Evolutionary conservation across 306 rosid genomes (phyloP).

Genomic region (Crotalaria pallida): DNA sequence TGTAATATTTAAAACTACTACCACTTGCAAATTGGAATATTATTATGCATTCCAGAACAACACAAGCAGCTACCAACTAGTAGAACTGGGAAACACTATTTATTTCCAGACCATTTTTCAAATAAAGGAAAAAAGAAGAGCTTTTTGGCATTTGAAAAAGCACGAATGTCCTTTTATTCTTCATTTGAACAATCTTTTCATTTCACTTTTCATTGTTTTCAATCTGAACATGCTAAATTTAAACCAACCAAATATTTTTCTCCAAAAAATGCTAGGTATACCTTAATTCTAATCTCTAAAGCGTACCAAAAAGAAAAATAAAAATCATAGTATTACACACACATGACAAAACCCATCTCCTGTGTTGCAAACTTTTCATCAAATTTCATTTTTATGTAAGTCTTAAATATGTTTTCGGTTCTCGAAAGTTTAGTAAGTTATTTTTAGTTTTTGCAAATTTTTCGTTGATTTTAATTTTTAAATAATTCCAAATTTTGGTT

Average conservation of each 20-base stretch:
- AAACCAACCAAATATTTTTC: not conserved
- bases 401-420: no score
- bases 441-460: no score
- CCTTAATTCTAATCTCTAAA: no score
- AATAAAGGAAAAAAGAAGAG: not conserved
- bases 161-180: not conserved
- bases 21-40: not conserved
- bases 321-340: no score
- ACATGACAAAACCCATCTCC: not conserved
- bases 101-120: not conserved
- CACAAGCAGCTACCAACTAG: not conserved
- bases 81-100: not conserved
- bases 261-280: not conserved
- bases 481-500: no score
- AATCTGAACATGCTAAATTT: not conserved
- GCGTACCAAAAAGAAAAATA: no score
- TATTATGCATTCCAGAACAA: not conserved
- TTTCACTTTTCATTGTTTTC: not conserved
- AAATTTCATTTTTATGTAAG: no score
- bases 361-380: not conserved
- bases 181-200: not conserved
- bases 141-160: not conserved
- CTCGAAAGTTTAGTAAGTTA: no score
- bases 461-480: no score
- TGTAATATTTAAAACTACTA: not conserved